Conservation (phyloP, 352 stramenopile genomes). For the Pythium apleroticum region DNA sequence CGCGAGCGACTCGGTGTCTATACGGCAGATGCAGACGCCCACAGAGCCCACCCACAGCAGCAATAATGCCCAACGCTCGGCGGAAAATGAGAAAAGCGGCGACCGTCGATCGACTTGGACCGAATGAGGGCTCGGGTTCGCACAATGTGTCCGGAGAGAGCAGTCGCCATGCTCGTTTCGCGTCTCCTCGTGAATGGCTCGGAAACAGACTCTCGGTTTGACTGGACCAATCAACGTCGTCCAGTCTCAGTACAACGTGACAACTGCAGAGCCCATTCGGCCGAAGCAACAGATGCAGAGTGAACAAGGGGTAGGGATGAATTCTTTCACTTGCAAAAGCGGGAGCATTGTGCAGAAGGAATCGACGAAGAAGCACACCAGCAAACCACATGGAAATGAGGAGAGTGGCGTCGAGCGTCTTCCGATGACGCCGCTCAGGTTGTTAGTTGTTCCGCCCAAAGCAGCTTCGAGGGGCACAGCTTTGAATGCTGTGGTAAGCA, state of each 20-base stretch:
- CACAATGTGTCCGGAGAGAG: conserved; percentile 4
- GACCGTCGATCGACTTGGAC: neutral
- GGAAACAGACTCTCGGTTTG: neutral
- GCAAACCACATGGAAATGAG: neutral
- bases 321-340: neutral
- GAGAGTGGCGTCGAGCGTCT: conserved; percentile 3
- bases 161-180: neutral
- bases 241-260: neutral
- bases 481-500: too few species aligned
- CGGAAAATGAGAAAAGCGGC: conserved; percentile 2
- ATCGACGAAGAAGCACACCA: neutral
- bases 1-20: too few species aligned
- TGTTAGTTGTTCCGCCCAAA: too few species aligned
- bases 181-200: neutral
- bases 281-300: neutral
- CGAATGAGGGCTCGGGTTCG: neutral
- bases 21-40: neutral
- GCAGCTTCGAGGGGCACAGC: too few species aligned
- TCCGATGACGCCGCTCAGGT: too few species aligned
- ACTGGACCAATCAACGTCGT: neutral
- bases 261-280: conserved; percentile 3
- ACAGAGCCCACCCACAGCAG: neutral
- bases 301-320: neutral
- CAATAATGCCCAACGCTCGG: neutral
- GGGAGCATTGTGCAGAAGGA: neutral